Base-by-base conservation (phyloP, 148 eudicot species). In the Selenicereus undatus region DNA sequence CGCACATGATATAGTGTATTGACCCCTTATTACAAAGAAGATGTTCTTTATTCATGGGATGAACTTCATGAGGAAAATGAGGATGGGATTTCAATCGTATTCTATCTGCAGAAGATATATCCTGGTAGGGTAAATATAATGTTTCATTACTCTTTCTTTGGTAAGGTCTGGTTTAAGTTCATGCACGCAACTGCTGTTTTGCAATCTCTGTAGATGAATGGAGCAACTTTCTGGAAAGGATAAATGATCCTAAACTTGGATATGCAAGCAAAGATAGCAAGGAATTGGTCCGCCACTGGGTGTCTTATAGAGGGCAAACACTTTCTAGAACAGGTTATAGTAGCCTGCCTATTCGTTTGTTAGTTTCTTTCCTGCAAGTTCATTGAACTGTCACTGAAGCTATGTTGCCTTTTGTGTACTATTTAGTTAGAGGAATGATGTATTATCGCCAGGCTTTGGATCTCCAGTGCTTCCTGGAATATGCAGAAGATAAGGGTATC, bases 361-460 rank as follows among this genome's bases (percentile, higher is more conserved):
- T 39, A 56, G 42, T 82, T 64, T 39, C 69, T 36, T 62, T 56
- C 48, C 56, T 16, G 24, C 51, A 65, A 64, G 29, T 84, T 68
- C 24, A 16, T 73, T 11, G 43, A 76, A 29, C 77, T 80, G 78
- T 78, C 35, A 64, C 79, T 85, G 27, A 80, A 45, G 36, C 76
- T 74, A 16, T 29, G 16, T 30, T 69, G 81, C 76, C 86, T 82
- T 72, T 50, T 79, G 79, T 80, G 81, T 77, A 26, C 22, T 66
- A 66, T 66, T 66, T 89, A 96, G 99, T 96, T 77, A 90, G 99
- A 86, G 99, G 99, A 81, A 96, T 96, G 98, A 96, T 96, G 97
- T 96, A 96, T 84, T 96, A 96, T 85, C 92, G 90, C 77, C 88
- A 89, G 86, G 95, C 98, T 74, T 86, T 96, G 86, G 99, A 96